Evolutionary conservation across 805 yeast species (phyloP), one percentile per base, ranked within the genome.

Genomic region (Torulaspora franciscae): DNA sequence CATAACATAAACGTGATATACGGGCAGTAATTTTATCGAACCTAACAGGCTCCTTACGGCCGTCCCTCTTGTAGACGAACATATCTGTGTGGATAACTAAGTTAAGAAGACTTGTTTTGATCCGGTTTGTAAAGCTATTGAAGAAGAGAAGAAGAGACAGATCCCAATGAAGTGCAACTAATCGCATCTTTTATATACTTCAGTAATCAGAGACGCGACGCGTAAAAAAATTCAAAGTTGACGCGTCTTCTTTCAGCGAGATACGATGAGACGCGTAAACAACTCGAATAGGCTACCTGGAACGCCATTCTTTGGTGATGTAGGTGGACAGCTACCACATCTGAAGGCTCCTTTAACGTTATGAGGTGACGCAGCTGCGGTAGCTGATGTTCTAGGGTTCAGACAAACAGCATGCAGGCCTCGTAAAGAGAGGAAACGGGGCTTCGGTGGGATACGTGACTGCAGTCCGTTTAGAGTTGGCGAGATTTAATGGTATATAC

Each of bases 11-110:
- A 62, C 96, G 85, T 54, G 91, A 85, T 50, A 93, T 85, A 63
- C 95, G 79, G 40, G 98, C 96, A 43, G 98, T 91, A 75, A 93
- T 91, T 69, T 91, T 90, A 69, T 90, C 97, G 68, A 90, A 90
- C 65, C 90, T 85, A 48, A 90, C 96, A 32, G 91, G 93, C 72
- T 89, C 97, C 68, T 83, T 80, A 67, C 83, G 91, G 56, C 97
- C 97, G 72, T 88, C 95, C 79, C 96, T 83, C 67, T 88, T 88
- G 64, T 73, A 76, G 58, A 89, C 96, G 68, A 79, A 86, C 95
- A 88, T 87, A n/a, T 29, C 39, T 25, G n/a, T 40, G 27, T 22
- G 28, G 39, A 14, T 41, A 23, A 34, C 37, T 24, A 45, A 8
- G 26, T 39, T 3, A 27, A 25, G 26, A 35, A 35, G 33, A n/a